Conservation (phyloP, 495 filamentous ascomycete genomes). For the Podospora anserina region DNA sequence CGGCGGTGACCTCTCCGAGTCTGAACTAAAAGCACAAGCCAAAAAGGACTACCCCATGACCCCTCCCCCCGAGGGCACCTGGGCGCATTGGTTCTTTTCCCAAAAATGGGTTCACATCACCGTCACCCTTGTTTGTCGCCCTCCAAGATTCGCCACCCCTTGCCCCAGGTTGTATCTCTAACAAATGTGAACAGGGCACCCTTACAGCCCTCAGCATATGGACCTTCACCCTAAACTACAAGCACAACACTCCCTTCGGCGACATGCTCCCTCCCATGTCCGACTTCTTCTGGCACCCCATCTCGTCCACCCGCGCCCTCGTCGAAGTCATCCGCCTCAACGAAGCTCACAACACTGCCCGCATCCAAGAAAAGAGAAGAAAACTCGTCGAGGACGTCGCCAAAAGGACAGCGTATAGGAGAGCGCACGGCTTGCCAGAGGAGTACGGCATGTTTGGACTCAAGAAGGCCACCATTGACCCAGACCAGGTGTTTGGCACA, state of each 20-base stretch:
- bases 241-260: constrained; percentile 62
- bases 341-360: constrained; percentile 57
- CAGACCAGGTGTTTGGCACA: constrained; percentile 2
- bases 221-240: constrained; percentile 69
- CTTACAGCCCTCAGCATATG: constrained; percentile 63
- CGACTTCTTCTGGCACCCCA: constrained; percentile 59
- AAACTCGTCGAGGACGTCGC: constrained; percentile 70
- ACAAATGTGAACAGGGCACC: constrained; percentile 50
- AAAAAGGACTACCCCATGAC: constrained; percentile 73
- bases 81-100: constrained; percentile 71
- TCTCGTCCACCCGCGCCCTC: constrained; percentile 54
- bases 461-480: constrained; percentile 19
- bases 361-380: constrained; percentile 63
- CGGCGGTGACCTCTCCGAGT: constrained; percentile 58
- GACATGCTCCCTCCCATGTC: constrained; percentile 65
- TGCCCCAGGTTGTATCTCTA: not conserved
- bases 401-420: constrained; percentile 73
- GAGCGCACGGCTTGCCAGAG: constrained; percentile 75
- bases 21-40: constrained; percentile 59
- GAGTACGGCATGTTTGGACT: constrained; percentile 38
- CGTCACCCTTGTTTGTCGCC: constrained; percentile 67
- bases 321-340: constrained; percentile 68
- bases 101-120: constrained; percentile 68
- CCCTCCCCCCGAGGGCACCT: constrained; percentile 71
- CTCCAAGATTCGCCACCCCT: not conserved